Evolutionary conservation across 495 filamentous ascomycete species (phyloP), one percentile per base, ranked within the genome.

Genomic region (Daldinia grandis): DNA sequence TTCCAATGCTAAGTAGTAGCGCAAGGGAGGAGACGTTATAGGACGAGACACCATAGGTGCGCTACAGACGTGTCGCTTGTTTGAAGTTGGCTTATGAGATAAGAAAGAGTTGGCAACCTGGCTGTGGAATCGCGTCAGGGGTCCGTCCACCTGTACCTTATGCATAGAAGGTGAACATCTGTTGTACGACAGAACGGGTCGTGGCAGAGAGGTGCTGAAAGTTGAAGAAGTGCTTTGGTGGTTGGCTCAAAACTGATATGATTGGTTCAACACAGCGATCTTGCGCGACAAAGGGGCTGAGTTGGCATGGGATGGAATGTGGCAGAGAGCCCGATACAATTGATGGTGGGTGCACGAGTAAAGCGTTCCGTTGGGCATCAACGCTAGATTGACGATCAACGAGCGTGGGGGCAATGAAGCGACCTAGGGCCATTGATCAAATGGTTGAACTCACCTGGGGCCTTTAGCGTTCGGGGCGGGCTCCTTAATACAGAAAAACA

Each of bases 111-210:
- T 62, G 70, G 49, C 60, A 68, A 51, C 50, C 15, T 35, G 3
- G 30, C 58, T 57, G 25, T 64, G 42, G 61, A 25, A 59, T 58
- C 65, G 60, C 31, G 38, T 66, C 27, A 63, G 59, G 35, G 64
- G 63, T 44, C 58, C 59, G 63, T 44, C 58, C 59, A 67, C 58
- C 47, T 54, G 69, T 72, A 31, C 69, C 70, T 73, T 65, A 73
- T 65, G 64, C 64, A 65, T 31, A 65, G 65, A 64, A 65, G 64
- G 37, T 28, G 47, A 57, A 21, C 58, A 58, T 68, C 64, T 72
- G 69, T 50, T 72, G 70, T 73, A 56, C 70, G 56, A 73, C 70
- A 64, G 70, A 73, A 73, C 70, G 24, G 65, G 70, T 65, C 61
- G 60, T 68, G 70, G 65, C 70, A 73, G 60, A 60, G 57, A 64